These are phyloP conservation scores for Dimargaris xerosporica DNA, from an alignment of 192 early-diverging fungal genomes.

Conservation along the genomic window DNA sequence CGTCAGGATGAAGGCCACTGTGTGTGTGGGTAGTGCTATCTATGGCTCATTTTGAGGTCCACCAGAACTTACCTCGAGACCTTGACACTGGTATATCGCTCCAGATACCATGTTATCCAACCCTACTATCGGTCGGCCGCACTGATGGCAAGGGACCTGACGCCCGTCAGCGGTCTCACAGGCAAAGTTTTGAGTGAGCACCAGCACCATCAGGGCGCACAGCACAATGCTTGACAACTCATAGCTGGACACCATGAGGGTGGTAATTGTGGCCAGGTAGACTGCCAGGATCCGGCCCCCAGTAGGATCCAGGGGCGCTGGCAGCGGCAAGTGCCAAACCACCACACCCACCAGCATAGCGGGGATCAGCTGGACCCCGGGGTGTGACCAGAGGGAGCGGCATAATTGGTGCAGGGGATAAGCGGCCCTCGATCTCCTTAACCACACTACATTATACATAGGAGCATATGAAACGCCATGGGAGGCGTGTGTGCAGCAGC, in stretches of 20 bases:
- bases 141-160: slow-evolving; percentile 34
- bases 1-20: too few relatives aligned
- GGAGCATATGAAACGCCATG: too few relatives aligned
- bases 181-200: slow-evolving; percentile 40
- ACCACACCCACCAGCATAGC: not conserved
- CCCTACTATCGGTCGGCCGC: slow-evolving; percentile 15
- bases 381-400: too few relatives aligned
- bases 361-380: not conserved
- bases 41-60: too few relatives aligned
- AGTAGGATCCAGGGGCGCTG: not conserved
- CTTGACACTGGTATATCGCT: slow-evolving; percentile 33
- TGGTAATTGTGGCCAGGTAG: slow-evolving; percentile 29
- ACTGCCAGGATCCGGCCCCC: slow-evolving; percentile 3
- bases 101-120: too few relatives aligned
- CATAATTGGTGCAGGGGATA: too few relatives aligned
- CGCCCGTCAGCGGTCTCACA: slow-evolving; percentile 34
- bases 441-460: too few relatives aligned
- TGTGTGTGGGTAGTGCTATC: too few relatives aligned
- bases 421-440: too few relatives aligned
- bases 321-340: not conserved
- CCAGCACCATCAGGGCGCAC: slow-evolving; percentile 34
- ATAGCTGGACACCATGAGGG: slow-evolving; percentile 31
- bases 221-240: slow-evolving; percentile 37
- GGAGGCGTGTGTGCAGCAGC: too few relatives aligned
- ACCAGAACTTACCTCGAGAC: too few relatives aligned